Base-by-base conservation (phyloP, 805 yeast species). In the Yueomyces sinensis region DNA sequence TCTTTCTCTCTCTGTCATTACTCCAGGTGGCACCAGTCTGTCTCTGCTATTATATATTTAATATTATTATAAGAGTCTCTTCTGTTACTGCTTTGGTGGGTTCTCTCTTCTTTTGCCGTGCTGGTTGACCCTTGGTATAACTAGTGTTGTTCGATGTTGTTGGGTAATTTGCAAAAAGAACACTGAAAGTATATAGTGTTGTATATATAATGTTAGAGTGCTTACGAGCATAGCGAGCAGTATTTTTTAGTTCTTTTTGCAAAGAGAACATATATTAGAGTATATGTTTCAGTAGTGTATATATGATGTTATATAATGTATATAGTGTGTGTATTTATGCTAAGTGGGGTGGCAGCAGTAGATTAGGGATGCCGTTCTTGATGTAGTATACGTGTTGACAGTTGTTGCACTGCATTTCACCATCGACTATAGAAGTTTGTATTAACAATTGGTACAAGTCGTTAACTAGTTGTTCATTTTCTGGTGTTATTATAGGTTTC, bases 311-410 rank as follows among this genome's bases (percentile, higher is more conserved):
- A n/a, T n/a, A n/a, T n/a, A n/a, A n/a, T n/a, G n/a, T n/a, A n/a
- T n/a, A n/a, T n/a, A n/a, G n/a, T n/a, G n/a, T n/a, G n/a, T n/a
- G n/a, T 25, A 20, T 19, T 39, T 40, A 62, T 11, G 87, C 93
- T 45, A 91, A 65, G 54, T 91, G 97, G 5, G 97, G 97, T 23
- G 98, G 97, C 25, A 91, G 68, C 36, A 91, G 62, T 59, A 91
- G 80, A 65, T 89, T 89, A 25, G 99, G 95, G 46, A 91, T 86
- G 34, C 91, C 75, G 64, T 84, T 87, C 59, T 87, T 89, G 62
- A 91, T 81, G 62, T 80, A 74, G 59, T 87, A 91, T 6, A 81
- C 65, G 57, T 89, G 96, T 1, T 73, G 76, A 55, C 99, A 91
- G 59, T 78, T 78, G 17, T 69, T 65, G 55, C 99, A 91, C 11